Base-by-base conservation (phyloP, 176 grass and related monocot species). In the Eleusine indica region DNA sequence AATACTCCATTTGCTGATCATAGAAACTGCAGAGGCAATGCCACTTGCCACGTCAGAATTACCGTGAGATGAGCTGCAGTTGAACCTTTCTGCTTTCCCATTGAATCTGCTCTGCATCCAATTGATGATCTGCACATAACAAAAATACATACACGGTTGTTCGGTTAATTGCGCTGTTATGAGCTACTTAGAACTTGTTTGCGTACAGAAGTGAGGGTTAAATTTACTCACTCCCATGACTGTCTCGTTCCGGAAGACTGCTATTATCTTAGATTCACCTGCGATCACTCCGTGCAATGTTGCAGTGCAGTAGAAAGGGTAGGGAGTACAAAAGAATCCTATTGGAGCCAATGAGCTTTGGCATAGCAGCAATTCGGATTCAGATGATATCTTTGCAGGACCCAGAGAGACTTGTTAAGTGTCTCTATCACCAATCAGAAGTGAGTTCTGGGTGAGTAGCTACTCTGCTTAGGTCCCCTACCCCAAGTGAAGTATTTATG, bases 91-190 rank as follows among this genome's bases (percentile, higher is more conserved):
- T 8, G 77, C 76, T 32, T 61, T 75, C 29, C 68, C 86, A 48
- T 81, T 82, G 74, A 94, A 72, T 66, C 86, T 94, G 74, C 82
- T 89, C 57, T 92, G 92, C 44, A 94, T 76, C 95, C 95, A 97
- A 72, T 70, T 89, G 37, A 97, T 70, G 90, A 97, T 94, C 95
- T 97, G 75, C 35, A 91, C 28, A 42, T 1, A 73, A 21, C 66
- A 70, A 77, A 73, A 81, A 56, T 14, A 35, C 32, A 61, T 64
- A 44, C 21, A 25, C 64, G 56, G 30, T 19, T 12, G 37, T 86
- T 17, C 79, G 48, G 14, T 37, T 37, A 66, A 66, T 35, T 17
- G 37, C 32, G 7, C 32, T 67, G 4, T 41, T 46, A 68, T 32
- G 46, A 75, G 14, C 21, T 39, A 68, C 66, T 30, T 64, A 8